These are phyloP conservation scores for Globisporangium takayamanum DNA, from an alignment of 352 stramenopile genomes.

Conservation along the genomic window DNA sequence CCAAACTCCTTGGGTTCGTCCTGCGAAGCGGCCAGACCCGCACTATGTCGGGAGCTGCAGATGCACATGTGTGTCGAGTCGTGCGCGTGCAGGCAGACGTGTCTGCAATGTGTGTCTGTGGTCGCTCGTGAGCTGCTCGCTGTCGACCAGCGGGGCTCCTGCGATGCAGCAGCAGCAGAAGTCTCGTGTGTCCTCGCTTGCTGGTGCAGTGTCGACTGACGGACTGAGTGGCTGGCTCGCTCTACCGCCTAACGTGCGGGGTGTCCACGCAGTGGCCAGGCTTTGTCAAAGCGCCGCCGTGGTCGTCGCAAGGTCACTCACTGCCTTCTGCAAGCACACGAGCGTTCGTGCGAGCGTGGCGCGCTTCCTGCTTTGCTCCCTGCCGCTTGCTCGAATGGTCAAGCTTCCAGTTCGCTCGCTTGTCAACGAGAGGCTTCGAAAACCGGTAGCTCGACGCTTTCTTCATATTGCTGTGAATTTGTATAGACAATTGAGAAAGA, in stretches of 20 bases:
- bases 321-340: too few species aligned
- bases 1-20: conserved; percentile 3
- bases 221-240: background rate
- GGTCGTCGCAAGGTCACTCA: too few species aligned
- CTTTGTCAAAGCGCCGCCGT: background rate
- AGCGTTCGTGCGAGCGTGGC: too few species aligned
- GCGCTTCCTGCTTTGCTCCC: too few species aligned
- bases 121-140: background rate
- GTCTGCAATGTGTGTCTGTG: background rate
- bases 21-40: background rate
- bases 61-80: background rate
- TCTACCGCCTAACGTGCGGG: too few species aligned
- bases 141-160: background rate
- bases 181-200: background rate
- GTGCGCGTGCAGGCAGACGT: background rate
- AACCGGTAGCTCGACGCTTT: too few species aligned
- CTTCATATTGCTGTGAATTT: too few species aligned
- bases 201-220: background rate
- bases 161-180: too few species aligned
- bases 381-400: too few species aligned
- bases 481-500: too few species aligned
- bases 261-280: background rate
- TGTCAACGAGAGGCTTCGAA: too few species aligned
- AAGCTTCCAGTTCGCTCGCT: too few species aligned
- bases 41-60: background rate